These are phyloP conservation scores for Erodium maritimum DNA, from an alignment of 345 rosid genomes.

Conservation along the genomic window DNA sequence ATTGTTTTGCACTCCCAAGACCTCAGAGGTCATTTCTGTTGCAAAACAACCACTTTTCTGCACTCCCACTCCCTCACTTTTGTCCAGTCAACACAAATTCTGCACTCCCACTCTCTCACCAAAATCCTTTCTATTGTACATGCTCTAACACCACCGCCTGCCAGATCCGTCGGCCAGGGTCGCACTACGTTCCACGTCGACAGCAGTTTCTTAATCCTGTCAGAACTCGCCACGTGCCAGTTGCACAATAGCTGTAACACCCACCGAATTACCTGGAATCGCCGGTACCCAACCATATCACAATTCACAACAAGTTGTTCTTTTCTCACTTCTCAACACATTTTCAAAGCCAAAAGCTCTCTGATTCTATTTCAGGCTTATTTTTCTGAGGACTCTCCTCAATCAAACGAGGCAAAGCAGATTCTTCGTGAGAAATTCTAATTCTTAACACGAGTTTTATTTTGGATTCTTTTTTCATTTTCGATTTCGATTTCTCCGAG, in stretches of 20 bases:
- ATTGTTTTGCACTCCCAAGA: no score
- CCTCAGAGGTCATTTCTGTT: no score
- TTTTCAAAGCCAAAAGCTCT: constrained; percentile 3
- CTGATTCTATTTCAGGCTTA: constrained; percentile 13
- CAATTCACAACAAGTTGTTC: constrained; percentile 22
- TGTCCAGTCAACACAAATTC: no score
- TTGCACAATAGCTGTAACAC: no score
- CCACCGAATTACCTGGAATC: constrained; percentile 46
- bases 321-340: constrained; percentile 2
- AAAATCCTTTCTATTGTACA: no score
- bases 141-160: no score
- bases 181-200: no score
- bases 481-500: no score
- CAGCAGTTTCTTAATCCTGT: constrained; percentile 18
- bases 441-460: constrained; percentile 3
- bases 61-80: no score
- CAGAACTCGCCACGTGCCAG: constrained; percentile 25
- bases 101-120: no score
- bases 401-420: not conserved
- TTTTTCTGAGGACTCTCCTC: constrained; percentile 9
- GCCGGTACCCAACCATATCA: constrained; percentile 64
- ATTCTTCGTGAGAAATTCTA: constrained; percentile 11
- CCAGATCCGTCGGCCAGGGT: no score
- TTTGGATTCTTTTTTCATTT: not conserved
- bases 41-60: no score